phyloP scores from a whole-genome alignment of 352 stramenopile species.

The Pelagophyceae sp. region DNA sequence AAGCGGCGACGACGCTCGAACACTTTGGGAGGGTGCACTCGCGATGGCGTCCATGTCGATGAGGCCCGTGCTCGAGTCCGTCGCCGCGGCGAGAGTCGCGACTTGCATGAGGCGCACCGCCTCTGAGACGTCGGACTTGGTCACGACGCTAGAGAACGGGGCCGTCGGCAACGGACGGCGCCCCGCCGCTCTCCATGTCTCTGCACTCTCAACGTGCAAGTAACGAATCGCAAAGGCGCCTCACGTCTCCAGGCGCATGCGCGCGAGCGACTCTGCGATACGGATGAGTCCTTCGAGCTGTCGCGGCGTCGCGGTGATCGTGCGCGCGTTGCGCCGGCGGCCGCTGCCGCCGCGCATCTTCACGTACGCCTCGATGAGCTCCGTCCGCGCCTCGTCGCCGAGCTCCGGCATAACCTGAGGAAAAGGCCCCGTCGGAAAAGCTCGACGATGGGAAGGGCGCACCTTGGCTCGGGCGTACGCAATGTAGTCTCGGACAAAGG shows the following conservation, averaged over 20 bases:
- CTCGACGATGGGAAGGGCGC: too few relatives aligned
- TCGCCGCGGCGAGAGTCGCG: conserved; percentile 89
- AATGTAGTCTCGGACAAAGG: conserved; percentile 84
- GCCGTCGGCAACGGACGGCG: too few relatives aligned
- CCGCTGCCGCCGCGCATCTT: conserved; percentile 57
- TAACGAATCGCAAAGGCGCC: too few relatives aligned
- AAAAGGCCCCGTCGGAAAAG: too few relatives aligned
- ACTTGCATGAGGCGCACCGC: conserved; percentile 88
- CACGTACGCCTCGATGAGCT: conserved; percentile 85
- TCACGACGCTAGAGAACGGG: conserved; percentile 52
- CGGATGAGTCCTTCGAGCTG: conserved; percentile 97
- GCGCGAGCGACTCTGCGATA: conserved; percentile 89
- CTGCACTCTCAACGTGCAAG: too few relatives aligned
- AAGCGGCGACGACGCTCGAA: not conserved
- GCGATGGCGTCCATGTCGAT: conserved; percentile 99
- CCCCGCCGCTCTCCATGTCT: too few relatives aligned
- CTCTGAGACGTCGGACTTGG: conserved; percentile 76
- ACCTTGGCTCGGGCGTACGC: conserved; percentile 83
- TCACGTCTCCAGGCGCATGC: conserved; percentile 84
- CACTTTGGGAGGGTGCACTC: conserved; percentile 48
- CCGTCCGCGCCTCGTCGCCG: conserved; percentile 69
- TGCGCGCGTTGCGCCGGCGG: conserved; percentile 58
- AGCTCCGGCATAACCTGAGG: too few relatives aligned
- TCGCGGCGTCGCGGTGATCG: conserved; percentile 92
- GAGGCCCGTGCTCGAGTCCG: conserved; percentile 91